Evolutionary conservation across 257 asterid genomes (phyloP).

Genomic region (Petunia secreta): DNA sequence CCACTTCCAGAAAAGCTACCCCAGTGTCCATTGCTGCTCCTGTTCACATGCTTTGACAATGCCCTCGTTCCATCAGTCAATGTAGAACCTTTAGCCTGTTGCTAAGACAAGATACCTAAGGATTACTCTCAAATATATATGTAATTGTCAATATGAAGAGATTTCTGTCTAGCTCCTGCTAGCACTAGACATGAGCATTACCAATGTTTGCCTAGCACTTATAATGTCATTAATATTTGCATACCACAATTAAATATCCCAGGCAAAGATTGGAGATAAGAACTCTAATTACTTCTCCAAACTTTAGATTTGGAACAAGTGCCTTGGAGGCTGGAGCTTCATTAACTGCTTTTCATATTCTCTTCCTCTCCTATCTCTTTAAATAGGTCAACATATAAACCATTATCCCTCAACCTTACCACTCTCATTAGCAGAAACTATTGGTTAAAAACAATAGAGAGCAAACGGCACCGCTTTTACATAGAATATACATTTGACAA

Average conservation of each 20-base stretch:
- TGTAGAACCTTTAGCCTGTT: constrained; percentile 68
- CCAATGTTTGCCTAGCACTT: constrained; percentile 21
- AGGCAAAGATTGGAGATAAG: background rate
- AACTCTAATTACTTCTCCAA: background rate
- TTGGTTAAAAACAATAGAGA: background rate
- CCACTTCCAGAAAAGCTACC: constrained; percentile 72
- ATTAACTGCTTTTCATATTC: background rate
- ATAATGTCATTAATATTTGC: background rate
- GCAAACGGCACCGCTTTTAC: background rate
- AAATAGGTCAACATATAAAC: background rate
- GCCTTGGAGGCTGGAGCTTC: background rate
- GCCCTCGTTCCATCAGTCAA: constrained; percentile 91
- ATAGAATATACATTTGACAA: background rate
- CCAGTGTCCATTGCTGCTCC: constrained; percentile 80
- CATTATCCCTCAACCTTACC: background rate
- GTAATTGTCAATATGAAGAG: background rate
- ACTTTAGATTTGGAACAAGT: background rate
- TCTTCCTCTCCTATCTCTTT: background rate
- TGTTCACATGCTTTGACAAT: constrained; percentile 67
- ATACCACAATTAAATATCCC: background rate
- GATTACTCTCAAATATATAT: background rate
- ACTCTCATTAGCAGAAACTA: background rate
- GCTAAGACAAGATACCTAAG: constrained; percentile 29
- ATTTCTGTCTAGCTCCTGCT: background rate
- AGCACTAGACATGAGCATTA: background rate